Conservation (phyloP, 306 rosid species). For the Casuarina glauca region DNA sequence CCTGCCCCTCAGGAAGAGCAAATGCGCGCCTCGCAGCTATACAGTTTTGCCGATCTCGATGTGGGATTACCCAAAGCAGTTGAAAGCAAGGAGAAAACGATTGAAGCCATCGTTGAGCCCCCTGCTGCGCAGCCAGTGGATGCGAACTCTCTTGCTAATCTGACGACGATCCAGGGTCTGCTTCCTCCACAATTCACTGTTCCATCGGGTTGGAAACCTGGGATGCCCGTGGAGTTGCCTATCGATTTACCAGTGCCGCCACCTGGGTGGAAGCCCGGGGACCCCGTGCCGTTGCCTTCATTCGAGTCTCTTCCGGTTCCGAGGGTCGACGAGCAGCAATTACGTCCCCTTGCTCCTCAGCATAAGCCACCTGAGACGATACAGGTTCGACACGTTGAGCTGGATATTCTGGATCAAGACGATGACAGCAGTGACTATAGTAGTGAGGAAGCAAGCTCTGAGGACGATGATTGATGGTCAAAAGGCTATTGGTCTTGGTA, state of each 20-base stretch:
- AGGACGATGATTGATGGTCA: conserved; percentile 62
- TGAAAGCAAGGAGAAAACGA: conserved; percentile 58
- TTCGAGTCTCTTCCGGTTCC: conserved; percentile 59
- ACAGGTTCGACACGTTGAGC: conserved; percentile 83
- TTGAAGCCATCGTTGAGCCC: conserved; percentile 74
- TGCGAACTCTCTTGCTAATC: conserved; percentile 49
- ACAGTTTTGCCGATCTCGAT: conserved; percentile 81
- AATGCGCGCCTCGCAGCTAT: conserved; percentile 91
- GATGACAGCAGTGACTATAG: conserved; percentile 89
- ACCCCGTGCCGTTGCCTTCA: conserved; percentile 83
- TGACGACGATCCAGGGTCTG: conserved; percentile 63
- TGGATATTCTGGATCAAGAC: conserved; percentile 82
- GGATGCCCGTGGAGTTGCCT: conserved; percentile 89
- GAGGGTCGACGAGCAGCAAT: conserved; percentile 57
- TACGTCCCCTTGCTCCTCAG: conserved; percentile 52
- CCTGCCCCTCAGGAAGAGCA: conserved; percentile 98
- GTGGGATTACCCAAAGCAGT: conserved; percentile 74
- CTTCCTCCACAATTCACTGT: conserved; percentile 72
- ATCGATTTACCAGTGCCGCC: conserved; percentile 76
- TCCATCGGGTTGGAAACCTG: conserved; percentile 96
- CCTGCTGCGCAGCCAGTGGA: conserved; percentile 42
- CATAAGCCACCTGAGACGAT: conserved; percentile 68
- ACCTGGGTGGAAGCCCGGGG: conserved; percentile 97
- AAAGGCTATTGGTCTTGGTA: conserved; percentile 18
- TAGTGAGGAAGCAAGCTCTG: conserved; percentile 80